Evolutionary conservation across 768 basidiomycete genomes (phyloP), one percentile per base, ranked within the genome.

Genomic region (Boletus sensibilis): DNA sequence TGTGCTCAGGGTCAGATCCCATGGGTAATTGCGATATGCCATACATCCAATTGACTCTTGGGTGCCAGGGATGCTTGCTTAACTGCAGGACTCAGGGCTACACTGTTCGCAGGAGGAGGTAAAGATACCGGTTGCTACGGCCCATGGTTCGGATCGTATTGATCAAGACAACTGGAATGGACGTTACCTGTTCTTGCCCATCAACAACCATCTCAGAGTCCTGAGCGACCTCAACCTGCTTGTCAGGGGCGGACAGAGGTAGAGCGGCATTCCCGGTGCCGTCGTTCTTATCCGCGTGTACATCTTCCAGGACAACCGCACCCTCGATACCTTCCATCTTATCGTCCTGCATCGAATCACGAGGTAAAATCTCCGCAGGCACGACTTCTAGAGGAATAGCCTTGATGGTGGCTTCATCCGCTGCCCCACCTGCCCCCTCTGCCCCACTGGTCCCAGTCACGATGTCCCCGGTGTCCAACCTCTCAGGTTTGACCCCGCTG

Each of bases 31-130:
- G 52, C 34, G 49, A 54, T 48, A 46, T 44, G 56, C 23, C 68
- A 55, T 68, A 69, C 68, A 60, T 68, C 68, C 41, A 68, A 45
- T 55, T 70, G 68, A 46, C 53, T 64, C 57, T 60, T 70, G 50
- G 54, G 57, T 38, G 45, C 60, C 44, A 58, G 48, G 20, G 59
- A 31, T 25, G 44, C 56, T 42, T 64, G 63, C 16, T 43, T 45
- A 13, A 63, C 31, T 4, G 25, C 46, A 50, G 66, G 62, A 49
- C 56, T 65, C 25, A 57, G 27, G 9, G 46, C 5, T 18, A 53
- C 44, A 21, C 11, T 50, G 4, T 49, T 50, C 29, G 52, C 21
- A n/a, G 52, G 47, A 34, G 45, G 23, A 41, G 40, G 55, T 9
- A 42, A 38, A 27, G 53, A 31, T 6, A n/a, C 40, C 20, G 8